Percentiles rank a stretch among this genome's conserved stretches.
Evolutionary conservation across 1,284 basidiomycete genomes (phyloP).

Genomic region (Ceratobasidium sp.): DNA sequence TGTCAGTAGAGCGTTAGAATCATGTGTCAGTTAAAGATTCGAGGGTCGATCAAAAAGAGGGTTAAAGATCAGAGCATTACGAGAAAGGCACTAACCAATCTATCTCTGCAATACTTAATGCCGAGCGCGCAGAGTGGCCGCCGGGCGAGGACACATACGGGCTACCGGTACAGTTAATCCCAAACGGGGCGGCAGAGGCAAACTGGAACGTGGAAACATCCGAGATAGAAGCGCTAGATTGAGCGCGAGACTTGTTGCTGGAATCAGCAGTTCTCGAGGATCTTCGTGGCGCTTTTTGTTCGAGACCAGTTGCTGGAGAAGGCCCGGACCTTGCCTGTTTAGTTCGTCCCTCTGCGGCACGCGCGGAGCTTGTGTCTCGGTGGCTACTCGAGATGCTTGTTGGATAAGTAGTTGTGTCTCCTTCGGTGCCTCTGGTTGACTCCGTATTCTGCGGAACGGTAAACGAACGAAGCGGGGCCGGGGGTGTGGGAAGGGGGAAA

Average conservation of each 20-base stretch:
- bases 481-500: constrained; percentile 34
- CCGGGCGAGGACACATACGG: constrained; percentile 22
- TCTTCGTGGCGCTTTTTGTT: constrained; percentile 11
- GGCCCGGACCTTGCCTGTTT: not conserved
- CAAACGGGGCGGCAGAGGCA: constrained; percentile 24
- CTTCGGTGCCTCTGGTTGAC: not conserved
- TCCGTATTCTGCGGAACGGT: constrained; percentile 10
- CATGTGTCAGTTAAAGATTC: not conserved
- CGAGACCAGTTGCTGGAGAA: not conserved
- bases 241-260: not conserved
- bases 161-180: not conserved
- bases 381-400: constrained; percentile 14
- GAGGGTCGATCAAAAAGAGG: constrained; percentile 34
- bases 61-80: not conserved
- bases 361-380: not conserved
- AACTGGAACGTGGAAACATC: constrained; percentile 4
- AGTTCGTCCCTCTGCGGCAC: not conserved
- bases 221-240: constrained; percentile 20
- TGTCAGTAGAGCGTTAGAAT: constrained; percentile 4
- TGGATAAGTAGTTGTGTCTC: constrained; percentile 10
- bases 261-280: constrained; percentile 6
- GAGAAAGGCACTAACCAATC: constrained; percentile 34
- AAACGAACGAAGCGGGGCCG: constrained; percentile 33
- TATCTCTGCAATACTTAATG: constrained; percentile 39
- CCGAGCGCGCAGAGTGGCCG: constrained; percentile 21